Base-by-base conservation (phyloP, 352 stramenopile species). In the Phytophthora kernoviae region DNA sequence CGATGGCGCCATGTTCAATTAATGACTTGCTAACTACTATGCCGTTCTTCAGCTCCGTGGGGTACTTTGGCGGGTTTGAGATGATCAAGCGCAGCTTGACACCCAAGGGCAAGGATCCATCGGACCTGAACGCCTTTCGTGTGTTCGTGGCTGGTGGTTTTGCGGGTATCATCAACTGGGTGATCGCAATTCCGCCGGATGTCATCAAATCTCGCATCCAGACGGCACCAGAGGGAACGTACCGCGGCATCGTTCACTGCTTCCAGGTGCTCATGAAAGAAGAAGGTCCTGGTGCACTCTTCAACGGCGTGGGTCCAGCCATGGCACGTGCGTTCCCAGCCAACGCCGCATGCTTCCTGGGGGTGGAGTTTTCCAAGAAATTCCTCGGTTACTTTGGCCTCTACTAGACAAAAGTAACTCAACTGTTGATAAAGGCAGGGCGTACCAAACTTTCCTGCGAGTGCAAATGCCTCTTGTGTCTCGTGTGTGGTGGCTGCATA, bases 181-280 rank as follows among this genome's bases (percentile, higher is more conserved):
- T 79, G 30, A 90, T 99, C 17, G 85, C 88, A 20, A 98, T 99
- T 54, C 96, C 96, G 22, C 79, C 94, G 1, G 97, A 99, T 79
- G 93, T 98, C 33, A 77, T 99, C 65, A 99, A 99, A 81, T 98
- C 87, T 39, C 84, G 96, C 65, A 98, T 96, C 70, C 97, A 99
- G 77, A 98, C 96, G 0, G 96, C 96, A 14, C 93, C 96, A 12
- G 96, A 98, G 41, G 96, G 96, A 32, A 98, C 84, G 45, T 99
- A 99, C 76, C 88, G 74, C 22, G 91, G 93, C 41, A 84, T 99
- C 26, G 40, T 77, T 44, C 90, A 99, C 68, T 97, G 97, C 49
- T 93, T 92, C 69, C 75, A 92, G 60, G 81, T 97, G 53, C 74
- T 99, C 15, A 96, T 99, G 68, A 96, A 95, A 62, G 76, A 98